Conservation (phyloP, 768 basidiomycete species). For the Lactifluus pinguis region DNA sequence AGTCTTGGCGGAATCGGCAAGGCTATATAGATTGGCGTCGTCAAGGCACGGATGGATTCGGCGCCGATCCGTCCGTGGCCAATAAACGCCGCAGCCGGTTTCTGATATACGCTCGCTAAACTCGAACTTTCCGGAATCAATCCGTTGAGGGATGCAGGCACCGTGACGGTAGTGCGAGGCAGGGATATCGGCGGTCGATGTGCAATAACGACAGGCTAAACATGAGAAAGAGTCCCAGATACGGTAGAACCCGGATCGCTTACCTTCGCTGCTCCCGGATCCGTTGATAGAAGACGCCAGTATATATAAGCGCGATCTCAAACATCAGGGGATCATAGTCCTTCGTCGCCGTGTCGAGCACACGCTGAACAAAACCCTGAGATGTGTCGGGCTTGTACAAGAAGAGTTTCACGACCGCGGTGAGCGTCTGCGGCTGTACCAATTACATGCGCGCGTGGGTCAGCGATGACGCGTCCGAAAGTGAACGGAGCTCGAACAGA, state of each 20-base stretch:
- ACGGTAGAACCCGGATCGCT: background rate
- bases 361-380: slow-evolving; percentile 86
- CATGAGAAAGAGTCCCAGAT: background rate
- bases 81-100: slow-evolving; percentile 92
- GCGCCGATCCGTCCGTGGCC: slow-evolving; percentile 84
- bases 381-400: slow-evolving; percentile 90
- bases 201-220: slow-evolving; percentile 77
- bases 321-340: slow-evolving; percentile 94
- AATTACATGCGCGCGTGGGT: slow-evolving; percentile 2
- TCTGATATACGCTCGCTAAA: slow-evolving; percentile 94
- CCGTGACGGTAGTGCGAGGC: slow-evolving; percentile 83
- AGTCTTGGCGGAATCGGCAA: slow-evolving; percentile 63
- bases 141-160: slow-evolving; percentile 83
- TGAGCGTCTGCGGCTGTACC: slow-evolving; percentile 71
- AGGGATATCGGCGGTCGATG: slow-evolving; percentile 90
- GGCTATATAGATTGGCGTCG: slow-evolving; percentile 29
- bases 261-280: slow-evolving; percentile 93
- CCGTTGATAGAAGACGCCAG: slow-evolving; percentile 91
- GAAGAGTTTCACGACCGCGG: slow-evolving; percentile 95
- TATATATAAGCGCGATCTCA: slow-evolving; percentile 97
- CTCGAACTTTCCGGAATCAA: slow-evolving; percentile 83
- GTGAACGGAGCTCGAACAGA: slow-evolving; percentile 42
- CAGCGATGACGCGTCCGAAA: background rate
- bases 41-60: slow-evolving; percentile 48
- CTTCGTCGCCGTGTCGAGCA: slow-evolving; percentile 90